phyloP scores from a whole-genome alignment of 257 asterid species.

The Schizonepeta tenuifolia region DNA sequence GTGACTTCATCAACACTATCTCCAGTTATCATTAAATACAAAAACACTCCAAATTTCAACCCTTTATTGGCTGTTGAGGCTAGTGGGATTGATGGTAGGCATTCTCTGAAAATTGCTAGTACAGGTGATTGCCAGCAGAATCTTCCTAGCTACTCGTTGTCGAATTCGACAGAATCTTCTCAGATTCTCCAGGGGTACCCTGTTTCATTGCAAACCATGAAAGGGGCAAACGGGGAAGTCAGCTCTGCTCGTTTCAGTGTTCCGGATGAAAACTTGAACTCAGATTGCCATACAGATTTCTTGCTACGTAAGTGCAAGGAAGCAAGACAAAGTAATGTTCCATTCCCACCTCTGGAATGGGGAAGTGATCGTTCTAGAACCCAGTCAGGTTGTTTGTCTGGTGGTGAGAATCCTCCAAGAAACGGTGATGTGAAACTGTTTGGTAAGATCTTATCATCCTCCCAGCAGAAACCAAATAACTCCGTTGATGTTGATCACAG shows the following conservation, averaged over 20 bases:
- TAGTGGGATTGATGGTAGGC: constrained; percentile 32
- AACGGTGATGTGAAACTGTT: constrained; percentile 86
- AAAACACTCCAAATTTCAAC: constrained; percentile 34
- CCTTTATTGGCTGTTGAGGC: constrained; percentile 33
- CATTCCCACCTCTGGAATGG: constrained; percentile 40
- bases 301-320: constrained; percentile 54
- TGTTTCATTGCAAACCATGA: constrained; percentile 42
- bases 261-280: constrained; percentile 36
- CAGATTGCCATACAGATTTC: constrained; percentile 39
- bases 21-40: constrained; percentile 45
- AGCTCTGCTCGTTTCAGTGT: constrained; percentile 37
- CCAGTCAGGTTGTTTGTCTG: constrained; percentile 48
- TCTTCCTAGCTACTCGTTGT: constrained; percentile 38
- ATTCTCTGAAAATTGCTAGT: constrained; percentile 34
- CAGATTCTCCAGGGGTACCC: constrained; percentile 60
- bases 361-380: constrained; percentile 32
- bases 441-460: constrained; percentile 75
- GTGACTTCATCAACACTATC: constrained; percentile 38
- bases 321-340: constrained; percentile 35
- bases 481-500: constrained; percentile 30
- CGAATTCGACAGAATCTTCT: constrained; percentile 45
- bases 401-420: constrained; percentile 54
- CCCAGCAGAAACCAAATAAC: constrained; percentile 49
- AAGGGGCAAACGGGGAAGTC: constrained; percentile 44
- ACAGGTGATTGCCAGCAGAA: constrained; percentile 41